Evolutionary conservation across 129 eudicot species (phyloP), one percentile per base, ranked within the genome.

Genomic region (Rutidosis leptorrhynchoides): DNA sequence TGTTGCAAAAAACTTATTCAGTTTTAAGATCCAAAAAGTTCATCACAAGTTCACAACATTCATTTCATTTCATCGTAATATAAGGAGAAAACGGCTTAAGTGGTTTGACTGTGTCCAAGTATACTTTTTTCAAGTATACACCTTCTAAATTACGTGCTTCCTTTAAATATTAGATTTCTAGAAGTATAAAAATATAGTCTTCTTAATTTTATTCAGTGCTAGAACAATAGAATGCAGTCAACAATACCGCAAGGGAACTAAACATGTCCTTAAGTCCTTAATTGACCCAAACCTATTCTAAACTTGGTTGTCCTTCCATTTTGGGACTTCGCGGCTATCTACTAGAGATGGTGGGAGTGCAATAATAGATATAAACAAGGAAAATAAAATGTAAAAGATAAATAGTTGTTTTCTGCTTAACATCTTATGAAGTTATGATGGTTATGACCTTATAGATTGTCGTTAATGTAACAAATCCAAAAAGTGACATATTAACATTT

Each of bases 401-500:
- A 5, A 22, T 20, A 54, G 40, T 69, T 62, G 52, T 62, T 71
- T 71, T 71, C 65, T 69, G 55, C 29, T 26, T 40, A 69, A 40
- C 65, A 57, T 29, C 48, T 30, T 30, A n/a, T n/a, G n/a, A n/a
- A n/a, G 52, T 67, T 2, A 23, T 32, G 72, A 67, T 30, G 56
- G 29, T n/a, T n/a, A n/a, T n/a, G n/a, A n/a, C n/a, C n/a, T n/a
- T n/a, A n/a, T n/a, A n/a, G n/a, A n/a, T n/a, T n/a, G n/a, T n/a
- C n/a, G n/a, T n/a, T n/a, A n/a, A n/a, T n/a, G n/a, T n/a, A 58
- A 65, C 43, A 58, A n/a, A 63, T 37, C 52, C 30, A 65, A 56
- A 10, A 58, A 14, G 17, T 74, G 72, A 75, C 62, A 37, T 65
- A 65, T 17, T 35, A 68, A 65, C 79, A 68, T 43, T 27, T 65